Conservation (phyloP, 225 moss, liverwort and hornwort genomes). For the Polytrichum formosum region DNA sequence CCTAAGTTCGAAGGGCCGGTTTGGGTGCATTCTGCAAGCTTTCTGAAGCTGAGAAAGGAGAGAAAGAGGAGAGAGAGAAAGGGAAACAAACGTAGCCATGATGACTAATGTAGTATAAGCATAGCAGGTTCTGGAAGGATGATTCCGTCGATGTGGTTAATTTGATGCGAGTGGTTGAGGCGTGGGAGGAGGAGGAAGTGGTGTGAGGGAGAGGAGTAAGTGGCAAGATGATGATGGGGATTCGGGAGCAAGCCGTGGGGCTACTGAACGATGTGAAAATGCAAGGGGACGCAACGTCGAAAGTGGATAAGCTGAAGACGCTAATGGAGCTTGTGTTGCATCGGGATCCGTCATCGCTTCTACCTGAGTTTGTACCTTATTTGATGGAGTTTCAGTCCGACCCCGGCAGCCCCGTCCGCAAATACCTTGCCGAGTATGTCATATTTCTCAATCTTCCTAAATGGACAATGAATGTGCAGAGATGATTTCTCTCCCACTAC, state of each 20-base stretch:
- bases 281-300: constrained; percentile 61
- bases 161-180: too few relatives aligned
- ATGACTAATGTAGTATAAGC: too few relatives aligned
- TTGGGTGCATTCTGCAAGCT: too few relatives aligned
- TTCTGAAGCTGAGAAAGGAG: too few relatives aligned
- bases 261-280: constrained; percentile 75
- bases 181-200: constrained; percentile 10
- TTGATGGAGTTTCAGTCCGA: constrained; percentile 91
- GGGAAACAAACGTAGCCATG: too few relatives aligned
- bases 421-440: constrained; percentile 92
- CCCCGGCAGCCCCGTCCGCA: constrained; percentile 74
- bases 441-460: neutral
- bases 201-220: too few relatives aligned
- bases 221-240: constrained; percentile 55
- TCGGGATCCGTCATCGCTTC: constrained; percentile 64
- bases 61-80: too few relatives aligned
- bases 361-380: constrained; percentile 81
- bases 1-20: too few relatives aligned
- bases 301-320: constrained; percentile 79
- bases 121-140: too few relatives aligned
- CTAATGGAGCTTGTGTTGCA: constrained; percentile 80
- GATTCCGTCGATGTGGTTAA: too few relatives aligned
- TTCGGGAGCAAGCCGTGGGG: constrained; percentile 79
- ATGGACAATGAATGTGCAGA: constrained; percentile 6
- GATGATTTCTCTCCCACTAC: too few relatives aligned